Evolutionary conservation across 2,329 filamentous ascomycete genomes (phyloP), one percentile per base, ranked within the genome.

Genomic region (Capronia americana): DNA sequence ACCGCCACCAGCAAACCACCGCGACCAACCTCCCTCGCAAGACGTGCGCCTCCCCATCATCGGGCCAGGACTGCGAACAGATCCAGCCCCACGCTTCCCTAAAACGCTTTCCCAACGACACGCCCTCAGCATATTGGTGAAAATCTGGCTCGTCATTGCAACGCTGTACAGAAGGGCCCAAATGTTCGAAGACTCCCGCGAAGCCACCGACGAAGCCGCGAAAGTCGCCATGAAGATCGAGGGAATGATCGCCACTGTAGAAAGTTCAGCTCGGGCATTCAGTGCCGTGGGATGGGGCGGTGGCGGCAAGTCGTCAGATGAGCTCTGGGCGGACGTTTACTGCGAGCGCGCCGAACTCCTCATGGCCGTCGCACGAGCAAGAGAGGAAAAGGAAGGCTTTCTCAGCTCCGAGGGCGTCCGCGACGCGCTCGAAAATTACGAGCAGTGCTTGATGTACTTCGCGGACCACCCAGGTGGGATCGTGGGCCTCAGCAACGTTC

Each of bases 111-210:
- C 83, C 57, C 82, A 85, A 59, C 84, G 83, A 61, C 85, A 87
- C 65, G 84, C 83, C 17, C 79, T 87, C 12, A 82, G 82, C 4
- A 75, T 89, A 11, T 78, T 99, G 17, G 82, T 93, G 23, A 90
- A 90, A 70, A 88, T 97, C 34, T 99, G 95, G 95, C 83, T 97
- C 8, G 90, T 95, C 75, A 92, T 97, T 68, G 90, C 92, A 1
- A 90, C 90, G 0, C 89, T 98, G 70, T 99, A 98, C 75, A 87
- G 92, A 30, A 87, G 92, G 61, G 92, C 94, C 7, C 86, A 86
- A 8, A 88, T 96, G 81, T 87, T 88, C 63, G 90, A 93, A 23
- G 94, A 98, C 76, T 88, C 91, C 12, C 87, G 87, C 72, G 91
- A 89, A 60, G 92, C 94, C 6, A 87, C 93, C 30, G 85, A 88